Conservation (phyloP, 306 rosid genomes). For the Quercus ilex region DNA sequence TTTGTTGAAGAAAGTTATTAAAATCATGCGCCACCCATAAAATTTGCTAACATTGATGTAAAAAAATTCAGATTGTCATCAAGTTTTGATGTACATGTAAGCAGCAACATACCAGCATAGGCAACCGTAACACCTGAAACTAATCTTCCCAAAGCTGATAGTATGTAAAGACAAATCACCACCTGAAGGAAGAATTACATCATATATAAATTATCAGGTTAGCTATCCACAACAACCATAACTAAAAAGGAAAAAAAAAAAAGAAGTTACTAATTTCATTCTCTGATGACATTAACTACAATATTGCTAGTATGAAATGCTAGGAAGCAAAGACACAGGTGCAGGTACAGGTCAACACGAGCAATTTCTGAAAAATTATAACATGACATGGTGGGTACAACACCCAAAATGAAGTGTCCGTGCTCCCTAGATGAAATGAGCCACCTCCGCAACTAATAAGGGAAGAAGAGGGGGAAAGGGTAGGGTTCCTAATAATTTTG, state of each 20-base stretch:
- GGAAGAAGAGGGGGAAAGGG: not conserved
- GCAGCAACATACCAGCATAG: constrained; percentile 61
- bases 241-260: not conserved
- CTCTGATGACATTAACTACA: not conserved
- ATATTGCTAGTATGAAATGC: not conserved
- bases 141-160: constrained; percentile 78
- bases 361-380: too few species aligned
- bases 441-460: not conserved
- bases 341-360: too few species aligned
- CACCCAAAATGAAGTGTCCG: too few species aligned
- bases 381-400: too few species aligned
- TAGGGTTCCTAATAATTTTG: not conserved
- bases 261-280: not conserved
- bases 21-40: too few species aligned
- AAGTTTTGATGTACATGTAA: not conserved
- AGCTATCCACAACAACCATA: not conserved
- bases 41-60: too few species aligned
- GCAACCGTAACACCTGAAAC: constrained; percentile 82
- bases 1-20: too few species aligned
- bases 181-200: constrained; percentile 47
- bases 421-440: not conserved
- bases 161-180: constrained; percentile 53
- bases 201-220: not conserved
- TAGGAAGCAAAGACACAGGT: too few species aligned
- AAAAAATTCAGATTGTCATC: too few species aligned